A percentile compares a stretch with the other conserved stretches of the same genome.
These are phyloP conservation scores for Suillus lakei DNA, from an alignment of 768 basidiomycete genomes.

Conservation along the genomic window DNA sequence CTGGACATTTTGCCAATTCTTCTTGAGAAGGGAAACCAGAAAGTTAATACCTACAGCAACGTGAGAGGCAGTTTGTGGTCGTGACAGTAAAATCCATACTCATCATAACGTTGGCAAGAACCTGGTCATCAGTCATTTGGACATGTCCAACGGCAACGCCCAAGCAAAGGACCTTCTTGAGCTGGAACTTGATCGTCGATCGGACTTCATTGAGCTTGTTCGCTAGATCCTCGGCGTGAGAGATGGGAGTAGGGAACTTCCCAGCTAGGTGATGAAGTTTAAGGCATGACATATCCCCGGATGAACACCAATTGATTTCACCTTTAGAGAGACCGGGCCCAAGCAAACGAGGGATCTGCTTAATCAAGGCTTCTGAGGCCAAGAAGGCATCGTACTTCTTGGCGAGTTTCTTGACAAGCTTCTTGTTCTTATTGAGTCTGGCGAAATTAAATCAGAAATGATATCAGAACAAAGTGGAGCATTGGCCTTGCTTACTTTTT, in stretches of 20 bases:
- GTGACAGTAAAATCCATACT: slow-evolving; percentile 51
- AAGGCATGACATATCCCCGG: neutral
- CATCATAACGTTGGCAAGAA: slow-evolving; percentile 97
- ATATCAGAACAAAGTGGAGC: neutral
- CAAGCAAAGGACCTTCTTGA: slow-evolving; percentile 98
- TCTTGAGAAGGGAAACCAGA: slow-evolving; percentile 98
- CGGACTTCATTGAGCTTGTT: slow-evolving; percentile 95
- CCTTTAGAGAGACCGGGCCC: slow-evolving; percentile 99
- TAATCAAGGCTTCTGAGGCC: slow-evolving; percentile 96
- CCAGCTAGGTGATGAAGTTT: slow-evolving; percentile 60
- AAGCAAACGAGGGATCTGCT: slow-evolving; percentile 99
- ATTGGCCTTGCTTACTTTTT: slow-evolving; percentile 76
- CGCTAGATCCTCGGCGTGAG: slow-evolving; percentile 85
- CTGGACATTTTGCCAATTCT: slow-evolving; percentile 99
- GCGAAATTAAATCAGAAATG: slow-evolving; percentile 7
- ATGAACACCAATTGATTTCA: slow-evolving; percentile 29
- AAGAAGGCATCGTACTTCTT: slow-evolving; percentile 99
- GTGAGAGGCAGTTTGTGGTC: slow-evolving; percentile 8
- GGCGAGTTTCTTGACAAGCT: slow-evolving; percentile 99
- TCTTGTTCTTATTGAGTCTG: slow-evolving; percentile 99
- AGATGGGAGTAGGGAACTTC: slow-evolving; percentile 98
- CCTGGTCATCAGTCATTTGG: slow-evolving; percentile 97
- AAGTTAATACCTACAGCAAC: slow-evolving; percentile 90
- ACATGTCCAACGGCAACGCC: slow-evolving; percentile 98
- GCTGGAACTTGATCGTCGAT: slow-evolving; percentile 99